Evolutionary conservation across 163 green algal genomes (phyloP), one percentile per base, ranked within the genome.

Genomic region (Trebouxiophyceae sp.): DNA sequence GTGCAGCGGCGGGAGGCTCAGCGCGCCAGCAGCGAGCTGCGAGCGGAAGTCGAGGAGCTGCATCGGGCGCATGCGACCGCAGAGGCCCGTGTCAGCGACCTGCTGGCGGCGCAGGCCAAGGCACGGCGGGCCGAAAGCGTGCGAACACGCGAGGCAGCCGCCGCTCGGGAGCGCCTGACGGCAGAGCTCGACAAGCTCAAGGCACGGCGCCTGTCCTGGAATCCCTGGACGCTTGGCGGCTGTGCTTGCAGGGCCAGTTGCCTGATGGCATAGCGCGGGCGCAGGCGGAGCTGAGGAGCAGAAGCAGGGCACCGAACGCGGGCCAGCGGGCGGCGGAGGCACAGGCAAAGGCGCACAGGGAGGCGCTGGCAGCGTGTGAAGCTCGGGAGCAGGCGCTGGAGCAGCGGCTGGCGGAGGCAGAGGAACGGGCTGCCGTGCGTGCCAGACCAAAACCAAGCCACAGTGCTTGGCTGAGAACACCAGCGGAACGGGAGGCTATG

Each of bases 1-100:
- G 67, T 66, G 39, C 59, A 69, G 20, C 66, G 67, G 16, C 67
- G 60, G 2, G 72, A 76, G 45, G 33, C 57, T 1, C 64, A 67
- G 6, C 60, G 66, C 8, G 69, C 76, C 33, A 63, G 45, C 8
- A 50, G 24, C 33, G 45, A 46, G 19, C 60, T 54, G 28, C 50
- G 7, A n/a, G 57, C 27, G 4, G 28, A 28, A 2, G 3, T 71
- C 22, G 57, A 69, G 29, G 63, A 75, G 16, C 33, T 46, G 2
- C 33, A n/a, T n/a, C 57, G 63, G 47, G 19, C 24, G 4, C 45
- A 62, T 26, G 69, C 59, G 33, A 29, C 57, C 8, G 33, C 46
- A 28, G 63, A 79, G 56, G 57, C 34, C 27, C 29, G 63, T 23
- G 34, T 62, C 31, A 34, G 20, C 33, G 69, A 73, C 26, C 56